These are phyloP conservation scores for Xylariaceae sp. DNA, from an alignment of 2,329 filamentous ascomycete genomes.

Conservation along the genomic window DNA sequence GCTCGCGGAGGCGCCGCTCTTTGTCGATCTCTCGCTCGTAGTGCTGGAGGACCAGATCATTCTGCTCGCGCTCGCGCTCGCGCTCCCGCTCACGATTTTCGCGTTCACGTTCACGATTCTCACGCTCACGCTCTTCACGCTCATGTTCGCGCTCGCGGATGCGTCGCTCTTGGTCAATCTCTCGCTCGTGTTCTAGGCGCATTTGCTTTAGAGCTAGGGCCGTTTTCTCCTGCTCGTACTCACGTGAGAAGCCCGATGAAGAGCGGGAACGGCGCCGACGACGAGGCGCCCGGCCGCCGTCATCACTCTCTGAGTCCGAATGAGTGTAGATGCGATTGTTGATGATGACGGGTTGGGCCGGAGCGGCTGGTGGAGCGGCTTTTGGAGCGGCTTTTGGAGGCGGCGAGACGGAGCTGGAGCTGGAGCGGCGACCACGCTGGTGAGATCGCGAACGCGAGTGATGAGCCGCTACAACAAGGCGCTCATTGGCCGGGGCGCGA, in stretches of 20 bases:
- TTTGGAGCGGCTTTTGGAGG: constrained; percentile 28
- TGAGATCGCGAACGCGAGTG: constrained; percentile 44
- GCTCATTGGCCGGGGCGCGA: constrained; percentile 44
- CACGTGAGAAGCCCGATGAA: constrained; percentile 5
- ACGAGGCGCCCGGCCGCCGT: constrained; percentile 34
- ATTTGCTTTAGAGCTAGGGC: too few species aligned
- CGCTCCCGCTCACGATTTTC: background rate
- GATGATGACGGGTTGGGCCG: constrained; percentile 48
- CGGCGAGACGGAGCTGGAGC: constrained; percentile 14
- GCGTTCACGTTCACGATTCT: background rate
- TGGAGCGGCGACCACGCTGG: constrained; percentile 42
- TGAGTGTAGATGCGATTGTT: constrained; percentile 53
- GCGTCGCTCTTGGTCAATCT: too few species aligned
- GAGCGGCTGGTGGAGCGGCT: constrained; percentile 29
- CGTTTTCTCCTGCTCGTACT: background rate
- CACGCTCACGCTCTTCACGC: constrained; percentile 16
- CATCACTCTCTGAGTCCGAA: constrained; percentile 38
- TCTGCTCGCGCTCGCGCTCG: background rate
- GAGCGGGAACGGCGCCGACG: constrained; percentile 19
- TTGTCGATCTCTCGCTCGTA: background rate
- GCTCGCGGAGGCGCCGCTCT: background rate
- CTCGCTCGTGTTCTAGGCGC: constrained; percentile 15
- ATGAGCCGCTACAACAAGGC: constrained; percentile 43
- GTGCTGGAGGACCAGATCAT: background rate
- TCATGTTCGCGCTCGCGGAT: background rate